Evolutionary conservation across 345 rosid species (phyloP), one percentile per base, ranked within the genome.

Genomic region (Ceriops zippeliana): DNA sequence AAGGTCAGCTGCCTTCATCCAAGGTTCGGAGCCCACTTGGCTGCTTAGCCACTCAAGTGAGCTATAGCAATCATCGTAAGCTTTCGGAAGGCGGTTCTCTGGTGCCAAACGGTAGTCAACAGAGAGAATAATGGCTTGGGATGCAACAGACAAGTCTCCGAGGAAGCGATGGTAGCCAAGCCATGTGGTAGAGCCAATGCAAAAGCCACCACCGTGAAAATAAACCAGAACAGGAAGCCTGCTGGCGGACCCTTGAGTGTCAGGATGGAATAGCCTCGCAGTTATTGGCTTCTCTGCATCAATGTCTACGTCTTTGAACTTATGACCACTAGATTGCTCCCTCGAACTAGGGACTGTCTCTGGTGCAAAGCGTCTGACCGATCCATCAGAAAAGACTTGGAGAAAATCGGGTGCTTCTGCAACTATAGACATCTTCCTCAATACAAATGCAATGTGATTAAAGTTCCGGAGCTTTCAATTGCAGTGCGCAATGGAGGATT

Each of bases 191-290:
- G 86, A 86, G 63, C 89, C 85, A 61, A 84, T 74, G 80, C 85
- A 86, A 61, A 88, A 86, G 2, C 87, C 89, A 26, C 90, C 93
- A 24, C 93, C 93, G 22, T 88, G 93, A 42, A 83, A 88, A 57
- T 86, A 88, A 66, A 85, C 80, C 58, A 84, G 8, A 51, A 86
- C 58, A 0, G 93, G 87, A 60, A 82, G 77, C 56, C 0, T 42
- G 28, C 7, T 46, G 4, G 24, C 1, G 5, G 77, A 65, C 16
- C 16, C 52, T 7, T 58, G 49, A 53, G 47, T 46, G 49, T 67
- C 65, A 46, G 86, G 87, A 26, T 82, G 66, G 73, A 88, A 88
- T 20, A 88, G 49, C 58, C 90, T 77, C 34, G 81, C 90, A 0
- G 84, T 79, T 30, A 88, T 70, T 7, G 72, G 83, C 64, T 83